Percentiles rank a stretch among this genome's conserved stretches.
Evolutionary conservation across 306 rosid species (phyloP).

Genomic region (Dalbergia cultrata): DNA sequence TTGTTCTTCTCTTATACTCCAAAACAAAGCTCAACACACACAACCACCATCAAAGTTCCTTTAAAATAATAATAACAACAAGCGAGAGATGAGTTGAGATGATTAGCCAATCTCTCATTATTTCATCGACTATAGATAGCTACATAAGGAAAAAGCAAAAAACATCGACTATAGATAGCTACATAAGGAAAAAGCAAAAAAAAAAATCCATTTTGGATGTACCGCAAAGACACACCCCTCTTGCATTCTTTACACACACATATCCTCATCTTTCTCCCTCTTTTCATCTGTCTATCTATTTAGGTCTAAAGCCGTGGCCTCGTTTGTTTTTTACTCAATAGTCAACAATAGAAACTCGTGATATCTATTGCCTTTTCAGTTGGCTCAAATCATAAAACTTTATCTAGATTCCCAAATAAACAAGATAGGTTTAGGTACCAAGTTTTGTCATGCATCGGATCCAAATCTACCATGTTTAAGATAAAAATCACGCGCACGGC

Average conservation of each 20-base stretch:
- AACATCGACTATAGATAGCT: not conserved
- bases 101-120: slow-evolving; percentile 11
- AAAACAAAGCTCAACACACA: slow-evolving; percentile 51
- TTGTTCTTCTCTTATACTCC: slow-evolving; percentile 63
- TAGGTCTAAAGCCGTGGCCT: slow-evolving; percentile 1
- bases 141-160: slow-evolving; percentile 35
- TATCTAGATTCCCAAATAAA: not conserved
- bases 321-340: slow-evolving; percentile 15
- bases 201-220: slow-evolving; percentile 40
- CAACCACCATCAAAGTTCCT: slow-evolving; percentile 36
- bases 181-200: slow-evolving; percentile 35
- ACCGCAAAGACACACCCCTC: slow-evolving; percentile 33
- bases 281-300: slow-evolving; percentile 27
- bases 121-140: not conserved
- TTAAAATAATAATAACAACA: not conserved
- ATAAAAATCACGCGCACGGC: slow-evolving; percentile 14
- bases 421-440: not conserved
- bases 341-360: slow-evolving; percentile 17
- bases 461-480: slow-evolving; percentile 2
- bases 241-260: slow-evolving; percentile 25
- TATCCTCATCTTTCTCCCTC: slow-evolving; percentile 18
- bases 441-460: slow-evolving; percentile 25
- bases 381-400: slow-evolving; percentile 32
- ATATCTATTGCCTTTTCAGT: slow-evolving; percentile 41
- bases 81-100: not conserved